Evolutionary conservation across 306 rosid species (phyloP), one percentile per base, ranked within the genome.

Genomic region (Corylus avellana): DNA sequence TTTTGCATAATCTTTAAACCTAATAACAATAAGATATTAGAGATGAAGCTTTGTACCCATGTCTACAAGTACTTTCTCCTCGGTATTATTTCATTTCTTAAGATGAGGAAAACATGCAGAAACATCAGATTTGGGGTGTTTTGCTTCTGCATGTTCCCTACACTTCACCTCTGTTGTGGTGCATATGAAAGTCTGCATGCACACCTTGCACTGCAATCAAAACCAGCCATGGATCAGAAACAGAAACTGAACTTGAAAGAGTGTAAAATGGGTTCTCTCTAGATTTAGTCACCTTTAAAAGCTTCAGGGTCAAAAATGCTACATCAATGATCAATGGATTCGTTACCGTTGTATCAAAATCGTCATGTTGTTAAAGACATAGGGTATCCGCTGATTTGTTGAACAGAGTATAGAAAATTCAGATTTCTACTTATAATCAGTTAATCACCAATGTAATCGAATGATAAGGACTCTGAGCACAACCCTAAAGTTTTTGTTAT

Each of bases 181-280:
- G 82, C 93, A 87, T 7, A 87, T 90, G 78, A 90, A 90, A 47
- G 88, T 87, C 77, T 90, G 93, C 93, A 90, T 86, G 81, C 93
- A 90, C 32, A 87, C 93, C 81, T 86, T 90, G 82, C 93, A 87
- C 91, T 90, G 80, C 90, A 80, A 32, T 61, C 79, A 62, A 77
- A 20, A 35, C 27, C 32, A 82, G 54, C 50, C 59, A 69, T 4
- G 44, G 53, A 70, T 80, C 48, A 75, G 77, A 17, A 73, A 42
- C 17, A 42, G 35, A 61, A 47, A 12, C 27, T 29, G 18, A 11
- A 5, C 42, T 17, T 35, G 10, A 37, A 37, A 7, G 48, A 27
- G 5, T 8, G 48, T n/a, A 16, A 17, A 66, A 71, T 47, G 22
- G 2, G 35, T 32, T 1, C 35, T 32, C 35, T 32, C 35, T 32